Evolutionary conservation across 2,329 filamentous ascomycete species (phyloP).

Genomic region (Escovopsis weberi): DNA sequence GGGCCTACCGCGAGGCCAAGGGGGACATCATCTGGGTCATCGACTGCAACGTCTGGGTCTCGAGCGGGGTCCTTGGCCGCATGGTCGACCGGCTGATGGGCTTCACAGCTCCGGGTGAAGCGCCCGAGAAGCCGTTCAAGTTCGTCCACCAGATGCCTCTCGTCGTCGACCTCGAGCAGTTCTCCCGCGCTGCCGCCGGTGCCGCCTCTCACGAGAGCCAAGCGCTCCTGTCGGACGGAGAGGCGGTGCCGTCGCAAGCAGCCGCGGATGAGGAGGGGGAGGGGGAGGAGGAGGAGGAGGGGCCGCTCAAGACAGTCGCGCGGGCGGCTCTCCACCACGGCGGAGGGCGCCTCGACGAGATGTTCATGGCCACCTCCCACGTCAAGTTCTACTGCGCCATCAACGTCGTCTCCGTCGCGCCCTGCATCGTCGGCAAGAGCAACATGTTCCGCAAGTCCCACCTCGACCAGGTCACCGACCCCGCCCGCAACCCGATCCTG

Average conservation of each 20-base stretch:
- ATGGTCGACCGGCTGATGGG: slow-evolving; percentile 85
- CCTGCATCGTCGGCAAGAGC: slow-evolving; percentile 91
- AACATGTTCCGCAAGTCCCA: slow-evolving; percentile 97
- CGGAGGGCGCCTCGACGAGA: slow-evolving; percentile 79
- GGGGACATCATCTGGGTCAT: slow-evolving; percentile 87
- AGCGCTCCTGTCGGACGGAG: slow-evolving; percentile 19
- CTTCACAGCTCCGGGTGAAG: slow-evolving; percentile 31
- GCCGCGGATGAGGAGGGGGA: slow-evolving; percentile 8
- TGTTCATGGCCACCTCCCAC: slow-evolving; percentile 87
- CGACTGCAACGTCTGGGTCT: slow-evolving; percentile 94
- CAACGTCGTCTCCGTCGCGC: slow-evolving; percentile 80
- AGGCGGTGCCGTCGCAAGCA: slow-evolving; percentile 19
- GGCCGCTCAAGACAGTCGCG: slow-evolving; percentile 9
- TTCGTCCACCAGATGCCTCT: slow-evolving; percentile 92
- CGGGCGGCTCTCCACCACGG: slow-evolving; percentile 27
- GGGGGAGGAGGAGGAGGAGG: slow-evolving; percentile 1
- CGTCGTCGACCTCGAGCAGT: slow-evolving; percentile 54
- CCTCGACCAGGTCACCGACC: slow-evolving; percentile 56
- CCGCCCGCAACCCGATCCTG: slow-evolving; percentile 29
- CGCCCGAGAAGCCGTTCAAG: slow-evolving; percentile 51
- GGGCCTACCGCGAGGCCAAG: slow-evolving; percentile 77
- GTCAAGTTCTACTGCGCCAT: slow-evolving; percentile 98
- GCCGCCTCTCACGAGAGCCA: slow-evolving; percentile 10
- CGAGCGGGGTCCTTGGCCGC: slow-evolving; percentile 60
- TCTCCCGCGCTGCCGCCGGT: slow-evolving; percentile 3